phyloP scores from a whole-genome alignment of 2,329 filamentous ascomycete genomes.

The Colletotrichum destructivum region DNA sequence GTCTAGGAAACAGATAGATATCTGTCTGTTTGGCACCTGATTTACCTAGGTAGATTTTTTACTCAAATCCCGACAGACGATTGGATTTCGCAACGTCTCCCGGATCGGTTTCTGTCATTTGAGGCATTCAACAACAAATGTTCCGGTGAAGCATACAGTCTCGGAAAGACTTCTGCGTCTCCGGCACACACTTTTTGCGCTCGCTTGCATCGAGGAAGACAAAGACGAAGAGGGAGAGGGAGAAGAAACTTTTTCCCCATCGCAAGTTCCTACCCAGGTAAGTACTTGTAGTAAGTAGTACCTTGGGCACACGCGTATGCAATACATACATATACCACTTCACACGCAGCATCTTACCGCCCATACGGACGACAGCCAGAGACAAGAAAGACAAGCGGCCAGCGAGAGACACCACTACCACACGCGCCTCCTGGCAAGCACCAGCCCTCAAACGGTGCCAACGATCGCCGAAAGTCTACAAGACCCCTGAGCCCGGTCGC shows the following conservation, averaged over 20 bases:
- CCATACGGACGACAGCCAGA: constrained; percentile 6
- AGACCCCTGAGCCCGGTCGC: constrained; percentile 42
- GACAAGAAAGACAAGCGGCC: constrained; percentile 1
- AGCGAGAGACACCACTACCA: constrained; percentile 7
- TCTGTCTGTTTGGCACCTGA: neutral
- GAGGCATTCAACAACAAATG: neutral
- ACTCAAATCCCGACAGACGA: neutral
- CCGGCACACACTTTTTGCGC: neutral
- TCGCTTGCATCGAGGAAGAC: neutral
- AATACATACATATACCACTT: neutral
- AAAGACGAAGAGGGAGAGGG: neutral
- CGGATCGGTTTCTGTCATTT: neutral
- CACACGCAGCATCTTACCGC: neutral
- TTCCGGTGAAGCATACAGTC: neutral
- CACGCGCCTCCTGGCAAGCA: constrained; percentile 36
- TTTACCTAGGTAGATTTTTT: no score
- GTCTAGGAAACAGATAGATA: no score
- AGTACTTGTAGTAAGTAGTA: neutral
- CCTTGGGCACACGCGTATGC: neutral
- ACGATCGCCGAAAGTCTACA: constrained; percentile 42
- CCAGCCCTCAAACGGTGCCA: constrained; percentile 41
- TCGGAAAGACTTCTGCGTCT: neutral
- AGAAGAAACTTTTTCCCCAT: neutral
- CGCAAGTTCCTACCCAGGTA: neutral
- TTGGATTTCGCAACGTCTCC: neutral